Conservation (phyloP, 208 protist species). For the Leishmania arabica region DNA sequence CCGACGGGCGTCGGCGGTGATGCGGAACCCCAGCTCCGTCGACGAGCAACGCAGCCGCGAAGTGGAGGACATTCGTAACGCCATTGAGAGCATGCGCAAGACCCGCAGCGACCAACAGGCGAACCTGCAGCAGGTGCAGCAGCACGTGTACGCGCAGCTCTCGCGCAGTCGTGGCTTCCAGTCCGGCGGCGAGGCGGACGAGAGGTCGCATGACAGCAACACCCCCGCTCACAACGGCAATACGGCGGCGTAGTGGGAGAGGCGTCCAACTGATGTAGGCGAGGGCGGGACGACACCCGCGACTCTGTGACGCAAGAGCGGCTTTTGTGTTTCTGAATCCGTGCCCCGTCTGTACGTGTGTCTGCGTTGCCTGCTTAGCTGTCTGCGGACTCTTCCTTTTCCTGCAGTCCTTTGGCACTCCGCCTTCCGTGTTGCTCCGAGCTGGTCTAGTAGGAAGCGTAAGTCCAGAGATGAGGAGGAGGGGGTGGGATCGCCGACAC, state of each 20-base stretch:
- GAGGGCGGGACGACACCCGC: neutral
- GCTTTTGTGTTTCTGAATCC: neutral
- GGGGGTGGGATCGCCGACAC: neutral
- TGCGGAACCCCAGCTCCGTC: neutral
- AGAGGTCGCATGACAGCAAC: neutral
- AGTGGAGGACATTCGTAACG: constrained; percentile 20
- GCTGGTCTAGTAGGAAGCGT: neutral
- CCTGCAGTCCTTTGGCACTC: neutral
- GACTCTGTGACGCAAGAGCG: neutral
- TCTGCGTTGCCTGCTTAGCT: neutral
- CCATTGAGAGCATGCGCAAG: constrained; percentile 22
- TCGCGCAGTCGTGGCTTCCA: constrained; percentile 33
- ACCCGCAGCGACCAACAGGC: constrained; percentile 24
- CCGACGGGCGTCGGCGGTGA: neutral
- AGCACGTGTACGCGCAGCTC: constrained; percentile 35
- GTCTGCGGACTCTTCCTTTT: neutral
- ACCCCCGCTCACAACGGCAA: neutral
- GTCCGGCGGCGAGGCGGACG: neutral
- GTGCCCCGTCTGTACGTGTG: neutral
- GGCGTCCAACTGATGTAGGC: neutral
- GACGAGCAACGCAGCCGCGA: constrained; percentile 11
- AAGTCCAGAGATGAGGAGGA: neutral
- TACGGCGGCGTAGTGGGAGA: neutral
- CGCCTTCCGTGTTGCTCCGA: neutral
- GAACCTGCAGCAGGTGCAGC: constrained; percentile 28